These are phyloP conservation scores for Trypanosoma platydactyli DNA, from an alignment of 208 protist genomes.

Conservation along the genomic window DNA sequence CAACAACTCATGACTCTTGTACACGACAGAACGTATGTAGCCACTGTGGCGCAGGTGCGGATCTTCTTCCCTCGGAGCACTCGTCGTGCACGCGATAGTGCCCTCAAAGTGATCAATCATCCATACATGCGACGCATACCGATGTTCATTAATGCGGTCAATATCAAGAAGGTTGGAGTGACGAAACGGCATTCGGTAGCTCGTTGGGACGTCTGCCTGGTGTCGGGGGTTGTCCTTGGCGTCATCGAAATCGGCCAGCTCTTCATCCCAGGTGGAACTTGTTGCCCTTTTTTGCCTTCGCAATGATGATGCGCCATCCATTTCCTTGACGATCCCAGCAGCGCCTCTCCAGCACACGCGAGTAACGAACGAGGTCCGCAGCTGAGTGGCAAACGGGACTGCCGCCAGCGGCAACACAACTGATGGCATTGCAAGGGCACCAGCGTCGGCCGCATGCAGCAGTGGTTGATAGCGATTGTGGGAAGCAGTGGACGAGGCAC, in stretches of 20 bases:
- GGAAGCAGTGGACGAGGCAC: background rate
- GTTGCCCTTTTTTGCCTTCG: background rate
- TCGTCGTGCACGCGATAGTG: slow-evolving; percentile 14
- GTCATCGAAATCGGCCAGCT: too few species aligned
- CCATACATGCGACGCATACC: slow-evolving; percentile 21
- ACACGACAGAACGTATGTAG: slow-evolving; percentile 17
- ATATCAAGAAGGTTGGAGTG: slow-evolving; percentile 14
- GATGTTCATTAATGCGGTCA: slow-evolving; percentile 5
- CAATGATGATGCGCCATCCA: background rate
- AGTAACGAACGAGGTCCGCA: slow-evolving; percentile 13
- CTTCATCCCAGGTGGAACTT: background rate
- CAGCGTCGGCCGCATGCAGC: background rate
- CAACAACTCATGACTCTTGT: slow-evolving; percentile 15
- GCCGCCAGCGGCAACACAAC: slow-evolving; percentile 7
- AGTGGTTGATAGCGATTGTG: background rate
- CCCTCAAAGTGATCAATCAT: slow-evolving; percentile 12
- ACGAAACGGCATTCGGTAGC: slow-evolving; percentile 10
- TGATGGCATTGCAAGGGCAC: slow-evolving; percentile 12
- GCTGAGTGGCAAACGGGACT: slow-evolving; percentile 15
- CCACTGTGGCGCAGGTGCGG: slow-evolving; percentile 2
- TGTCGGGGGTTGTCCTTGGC: background rate
- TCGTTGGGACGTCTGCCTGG: slow-evolving; percentile 5
- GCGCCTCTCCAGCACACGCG: background rate
- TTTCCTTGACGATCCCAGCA: background rate
- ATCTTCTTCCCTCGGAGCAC: slow-evolving; percentile 12